These are phyloP conservation scores for Cryptosporidium muris DNA, from an alignment of 169 alveolate species.

Conservation along the genomic window DNA sequence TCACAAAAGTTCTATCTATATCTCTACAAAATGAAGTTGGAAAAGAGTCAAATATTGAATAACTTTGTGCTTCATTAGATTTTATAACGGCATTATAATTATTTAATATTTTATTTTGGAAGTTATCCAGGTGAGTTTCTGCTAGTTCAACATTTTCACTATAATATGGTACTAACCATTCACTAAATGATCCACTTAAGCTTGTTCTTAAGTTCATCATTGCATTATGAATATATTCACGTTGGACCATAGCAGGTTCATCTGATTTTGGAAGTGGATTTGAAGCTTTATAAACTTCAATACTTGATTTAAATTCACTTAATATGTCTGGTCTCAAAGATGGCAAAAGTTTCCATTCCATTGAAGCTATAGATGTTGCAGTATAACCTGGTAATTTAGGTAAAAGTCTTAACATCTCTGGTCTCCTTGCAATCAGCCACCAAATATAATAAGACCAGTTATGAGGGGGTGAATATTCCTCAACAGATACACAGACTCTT, in stretches of 20 bases:
- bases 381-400: slow-evolving; percentile 60
- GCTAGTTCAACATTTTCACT: too few relatives aligned
- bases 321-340: slow-evolving; percentile 42
- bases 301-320: slow-evolving; percentile 15
- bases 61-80: slow-evolving; percentile 11
- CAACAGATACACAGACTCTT: slow-evolving; percentile 15
- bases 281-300: slow-evolving; percentile 12
- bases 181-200: slow-evolving; percentile 29
- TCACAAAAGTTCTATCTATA: slow-evolving; percentile 54
- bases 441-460: slow-evolving; percentile 68
- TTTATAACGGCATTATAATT: slow-evolving; percentile 5
- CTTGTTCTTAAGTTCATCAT: slow-evolving; percentile 65
- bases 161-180: slow-evolving; percentile 44
- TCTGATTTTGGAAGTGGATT: slow-evolving; percentile 47
- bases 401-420: slow-evolving; percentile 31
- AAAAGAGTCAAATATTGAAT: slow-evolving; percentile 27
- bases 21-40: slow-evolving; percentile 52
- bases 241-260: slow-evolving; percentile 2
- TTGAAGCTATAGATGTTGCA: slow-evolving; percentile 50
- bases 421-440: slow-evolving; percentile 69
- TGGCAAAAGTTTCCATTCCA: slow-evolving; percentile 69
- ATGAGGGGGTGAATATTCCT: slow-evolving; percentile 34
- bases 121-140: neutral
- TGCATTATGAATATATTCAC: slow-evolving; percentile 7
- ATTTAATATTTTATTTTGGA: slow-evolving; percentile 27